Conservation (phyloP, 805 yeast species). For the Kazachstania martiniae region DNA sequence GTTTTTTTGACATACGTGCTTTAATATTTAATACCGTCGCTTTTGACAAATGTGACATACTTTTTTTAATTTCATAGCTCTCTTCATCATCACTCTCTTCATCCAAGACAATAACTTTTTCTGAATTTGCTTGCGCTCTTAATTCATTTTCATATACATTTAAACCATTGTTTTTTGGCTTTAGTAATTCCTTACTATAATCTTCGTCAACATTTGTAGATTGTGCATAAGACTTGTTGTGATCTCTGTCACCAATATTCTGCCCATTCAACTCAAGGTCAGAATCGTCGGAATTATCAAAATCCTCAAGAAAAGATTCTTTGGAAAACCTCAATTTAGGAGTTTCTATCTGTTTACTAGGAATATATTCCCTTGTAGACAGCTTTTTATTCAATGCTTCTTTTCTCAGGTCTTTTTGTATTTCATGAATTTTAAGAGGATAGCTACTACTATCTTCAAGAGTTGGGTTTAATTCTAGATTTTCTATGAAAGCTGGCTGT, state of each 20-base stretch:
- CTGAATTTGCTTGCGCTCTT: conserved; percentile 7
- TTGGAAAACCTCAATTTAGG: conserved; percentile 9
- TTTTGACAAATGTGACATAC: conserved; percentile 19
- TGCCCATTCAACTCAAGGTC: not conserved
- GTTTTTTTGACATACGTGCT: conserved; percentile 26
- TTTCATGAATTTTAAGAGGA: conserved; percentile 12
- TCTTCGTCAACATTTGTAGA: no score
- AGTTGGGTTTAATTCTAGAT: no score
- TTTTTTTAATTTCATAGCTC: not conserved
- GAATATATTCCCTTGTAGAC: conserved; percentile 5
- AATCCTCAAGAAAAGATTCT: conserved; percentile 14
- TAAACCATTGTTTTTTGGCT: conserved; percentile 5
- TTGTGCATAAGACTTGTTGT: no score
- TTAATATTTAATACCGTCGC: conserved; percentile 28
- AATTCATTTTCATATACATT: conserved; percentile 15
- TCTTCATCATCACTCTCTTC: conserved; percentile 8
- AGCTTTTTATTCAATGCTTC: not conserved
- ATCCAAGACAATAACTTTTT: conserved; percentile 10
- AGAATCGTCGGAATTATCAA: conserved; percentile 9
- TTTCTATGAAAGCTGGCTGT: no score
- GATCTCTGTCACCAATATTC: no score
- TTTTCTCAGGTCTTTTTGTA: conserved; percentile 10
- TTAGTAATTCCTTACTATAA: no score
- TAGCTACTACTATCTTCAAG: no score
- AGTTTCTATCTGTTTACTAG: not conserved